Base-by-base conservation (phyloP, 345 rosid genomes). In the Dipteronia dyeriana region DNA sequence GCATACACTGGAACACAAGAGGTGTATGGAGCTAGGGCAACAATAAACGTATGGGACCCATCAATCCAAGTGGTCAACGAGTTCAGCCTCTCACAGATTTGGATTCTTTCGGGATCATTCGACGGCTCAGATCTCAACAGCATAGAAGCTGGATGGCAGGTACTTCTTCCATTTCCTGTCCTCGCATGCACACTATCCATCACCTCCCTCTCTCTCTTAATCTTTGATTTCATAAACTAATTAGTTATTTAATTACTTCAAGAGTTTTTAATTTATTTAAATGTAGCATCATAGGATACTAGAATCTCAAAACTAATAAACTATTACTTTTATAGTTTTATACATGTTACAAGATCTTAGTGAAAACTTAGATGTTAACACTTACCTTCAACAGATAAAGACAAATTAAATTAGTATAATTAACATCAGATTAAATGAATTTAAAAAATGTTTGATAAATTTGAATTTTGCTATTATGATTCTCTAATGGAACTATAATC, bases 111-210 rank as follows among this genome's bases (percentile, higher is more conserved):
- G 5, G 98, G 99, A 70, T 91, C 97, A 60, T 97, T 97, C 79
- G 98, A 90, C 80, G 97, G 97, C 78, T 71, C 97, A 74, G 98
- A 97, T 88, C 98, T 97, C 84, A 97, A 97, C 82, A 97, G 99
- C 73, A 94, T 97, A n/a, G 99, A 97, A 87, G 98, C 98, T 81
- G 99, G 99, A 61, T 97, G 98, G 99, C 99, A 97, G 99, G 99
- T 97, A 80, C 85, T 78, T 68, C 84, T 77, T 80, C 84, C 82
- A 79, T 65, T 66, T 77, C 82, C 85, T 66, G 71, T 49, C 62
- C 81, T 29, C 23, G 43, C 75, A 20, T 71, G 80, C 81, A 66
- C 77, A 59, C 16, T 39, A 79, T 76, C 66, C 75, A 9, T 47
- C 17, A 61, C 38, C 49, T 45, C 49, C 10, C 49, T 45, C 49